These are phyloP conservation scores for Fusarium camptoceras DNA, from an alignment of 2,329 filamentous ascomycete species.

Conservation along the genomic window DNA sequence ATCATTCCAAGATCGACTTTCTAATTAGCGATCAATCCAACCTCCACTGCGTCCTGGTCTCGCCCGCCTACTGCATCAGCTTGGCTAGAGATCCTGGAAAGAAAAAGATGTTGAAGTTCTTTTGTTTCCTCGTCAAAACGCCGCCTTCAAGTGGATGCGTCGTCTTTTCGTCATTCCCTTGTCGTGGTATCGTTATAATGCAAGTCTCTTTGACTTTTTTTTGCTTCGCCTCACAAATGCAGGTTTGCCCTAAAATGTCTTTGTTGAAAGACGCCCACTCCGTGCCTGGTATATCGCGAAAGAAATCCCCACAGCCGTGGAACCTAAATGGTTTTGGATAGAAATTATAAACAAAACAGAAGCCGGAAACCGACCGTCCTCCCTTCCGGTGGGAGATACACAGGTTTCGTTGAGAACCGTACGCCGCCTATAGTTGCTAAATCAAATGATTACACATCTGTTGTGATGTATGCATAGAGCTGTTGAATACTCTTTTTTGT, in stretches of 20 bases:
- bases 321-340: conserved; percentile 43
- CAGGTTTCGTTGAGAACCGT: conserved; percentile 62
- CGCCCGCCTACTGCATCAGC: conserved; percentile 52
- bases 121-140: conserved; percentile 59
- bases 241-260: conserved; percentile 54
- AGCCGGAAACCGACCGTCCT: conserved; percentile 53
- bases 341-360: conserved; percentile 48
- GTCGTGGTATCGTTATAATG: conserved; percentile 56
- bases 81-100: conserved; percentile 58
- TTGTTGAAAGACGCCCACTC: conserved; percentile 62
- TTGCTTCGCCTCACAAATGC: conserved; percentile 55
- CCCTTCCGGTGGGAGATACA: conserved; percentile 51
- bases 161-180: conserved; percentile 49
- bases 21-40: conserved; percentile 33
- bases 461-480: conserved; percentile 50
- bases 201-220: conserved; percentile 51
- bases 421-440: conserved; percentile 55
- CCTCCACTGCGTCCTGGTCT: conserved; percentile 36
- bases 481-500: conserved; percentile 57
- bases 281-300: conserved; percentile 53
- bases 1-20: conserved; percentile 19
- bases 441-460: conserved; percentile 56
- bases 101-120: conserved; percentile 63
- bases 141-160: conserved; percentile 50
- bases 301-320: conserved; percentile 41